Base-by-base conservation (phyloP, 768 basidiomycete species). In the Lactifluus volemus region DNA sequence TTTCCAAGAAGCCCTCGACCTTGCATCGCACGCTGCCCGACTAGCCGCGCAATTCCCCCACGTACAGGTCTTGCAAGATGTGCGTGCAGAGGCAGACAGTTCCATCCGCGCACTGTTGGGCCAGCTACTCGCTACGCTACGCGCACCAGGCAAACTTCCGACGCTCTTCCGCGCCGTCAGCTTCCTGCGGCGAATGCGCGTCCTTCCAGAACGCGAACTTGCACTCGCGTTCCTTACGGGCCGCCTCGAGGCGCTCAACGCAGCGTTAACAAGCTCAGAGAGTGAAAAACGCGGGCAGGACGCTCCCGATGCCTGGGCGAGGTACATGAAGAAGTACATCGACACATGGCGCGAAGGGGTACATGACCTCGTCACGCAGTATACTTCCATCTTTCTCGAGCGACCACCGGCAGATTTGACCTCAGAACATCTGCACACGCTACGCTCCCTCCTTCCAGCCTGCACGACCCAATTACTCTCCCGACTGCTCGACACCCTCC, bases 291-390 rank as follows among this genome's bases (percentile, higher is more conserved):
- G 70, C 68, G 59, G 75, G 69, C 66, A 78, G 75, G 62, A 71
- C 77, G 60, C 73, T 58, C 57, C 81, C 59, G 85, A 86, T 60
- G 89, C 91, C 59, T 77, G 89, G 48, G 82, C 86, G 39, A 76
- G 86, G 39, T 93, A 86, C 73, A 76, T 96, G 63, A 86, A 91
- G 68, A 86, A 84, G 69, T 94, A 92, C 72, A 84, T 96, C 65
- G 95, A 17, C 41, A 42, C 85, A 11, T 97, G 95, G 86, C 78
- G 94, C 55, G 95, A 98, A 74, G 86, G 89, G 49, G 88, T 92
- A 21, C 89, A 95, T 74, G 93, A 98, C 72, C 83, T 95, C 71
- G 80, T 96, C 66, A 89, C 89, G 15, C 93, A 96, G 70, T 97
- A 85, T 68, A 96, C 68, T 3, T 85, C 92, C 42, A 93, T 97